Conservation (phyloP, 768 basidiomycete genomes). For the Ramaria sp. region DNA sequence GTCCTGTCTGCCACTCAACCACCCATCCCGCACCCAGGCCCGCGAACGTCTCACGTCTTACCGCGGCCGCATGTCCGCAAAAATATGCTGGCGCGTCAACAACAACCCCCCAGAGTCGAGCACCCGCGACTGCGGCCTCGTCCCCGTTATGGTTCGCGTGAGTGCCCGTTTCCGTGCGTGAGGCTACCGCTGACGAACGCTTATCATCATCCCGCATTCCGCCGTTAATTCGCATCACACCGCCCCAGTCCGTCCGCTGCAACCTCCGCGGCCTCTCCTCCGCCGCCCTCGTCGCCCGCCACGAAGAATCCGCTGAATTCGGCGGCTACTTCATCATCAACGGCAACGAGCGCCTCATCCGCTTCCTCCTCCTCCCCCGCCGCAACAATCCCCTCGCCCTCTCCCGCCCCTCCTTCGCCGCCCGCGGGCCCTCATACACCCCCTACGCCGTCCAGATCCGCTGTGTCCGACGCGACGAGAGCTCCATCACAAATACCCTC, state of each 20-base stretch:
- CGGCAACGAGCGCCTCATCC: constrained; percentile 96
- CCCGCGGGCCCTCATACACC: constrained; percentile 92
- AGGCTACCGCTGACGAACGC: too few species aligned
- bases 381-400: constrained; percentile 93
- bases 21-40: too few species aligned
- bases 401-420: constrained; percentile 80
- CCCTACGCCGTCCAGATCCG: constrained; percentile 92
- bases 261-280: constrained; percentile 83
- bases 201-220: too few species aligned
- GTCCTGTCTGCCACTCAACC: too few species aligned
- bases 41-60: constrained; percentile 91
- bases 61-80: constrained; percentile 78
- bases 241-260: constrained; percentile 75
- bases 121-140: constrained; percentile 76
- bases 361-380: constrained; percentile 92
- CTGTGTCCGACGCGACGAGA: constrained; percentile 88
- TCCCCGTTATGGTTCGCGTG: constrained; percentile 97
- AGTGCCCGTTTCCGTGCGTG: constrained; percentile 22
- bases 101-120: constrained; percentile 58
- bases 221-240: neutral
- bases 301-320: constrained; percentile 97
- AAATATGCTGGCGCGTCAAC: constrained; percentile 75
- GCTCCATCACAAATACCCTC: constrained; percentile 88
- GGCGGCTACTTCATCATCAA: constrained; percentile 99
- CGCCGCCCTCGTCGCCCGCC: constrained; percentile 73